Evolutionary conservation across 371 early-diverging fungal genomes (phyloP), one percentile per base, ranked within the genome.

Genomic region (Syncephalastrum racemosum): DNA sequence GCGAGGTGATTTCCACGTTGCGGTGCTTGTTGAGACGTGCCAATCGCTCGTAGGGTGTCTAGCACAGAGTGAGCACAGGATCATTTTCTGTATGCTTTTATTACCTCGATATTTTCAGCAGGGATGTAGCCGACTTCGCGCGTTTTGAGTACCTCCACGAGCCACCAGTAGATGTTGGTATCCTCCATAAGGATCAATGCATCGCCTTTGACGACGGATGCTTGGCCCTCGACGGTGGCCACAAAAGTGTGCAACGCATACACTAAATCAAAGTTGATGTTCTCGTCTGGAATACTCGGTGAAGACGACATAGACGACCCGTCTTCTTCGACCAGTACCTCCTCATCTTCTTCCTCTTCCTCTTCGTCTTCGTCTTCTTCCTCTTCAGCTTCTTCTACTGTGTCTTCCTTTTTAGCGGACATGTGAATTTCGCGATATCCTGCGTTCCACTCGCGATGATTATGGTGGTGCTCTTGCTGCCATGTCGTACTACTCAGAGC

Each of bases 121-220:
- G 97, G 97, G 45, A 97, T 93, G 63, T 96, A 97, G 8, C 97
- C 97, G 56, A 95, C 90, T 72, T 92, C 91, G 46, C 84, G 84
- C 45, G 88, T 89, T 60, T 89, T 90, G 25, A 92, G 77, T 45
- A 91, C 90, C 63, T 92, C 90, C 15, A 97, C 95, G 39, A 96
- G 79, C 97, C 97, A 97, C 97, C 97, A 97, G 77, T 96, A 96
- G 43, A 88, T 89, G 68, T 97, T 95, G n/a, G 88, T 82, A 68
- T 97, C 97, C 71, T 97, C 96, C 67, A 97, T 81, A 54, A 97
- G 78, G 56, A 89, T 88, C 59, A 97, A 68, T 15, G 89, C 81
- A 60, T 96, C 96, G 45, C 92, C 92, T 61, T 92, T 89, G 22
- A 89, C 81, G 3, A 95, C 97, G 12, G 89, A 89, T 14, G 94